phyloP scores from a whole-genome alignment of 192 early-diverging fungal species.

The Coemansia sp. region DNA sequence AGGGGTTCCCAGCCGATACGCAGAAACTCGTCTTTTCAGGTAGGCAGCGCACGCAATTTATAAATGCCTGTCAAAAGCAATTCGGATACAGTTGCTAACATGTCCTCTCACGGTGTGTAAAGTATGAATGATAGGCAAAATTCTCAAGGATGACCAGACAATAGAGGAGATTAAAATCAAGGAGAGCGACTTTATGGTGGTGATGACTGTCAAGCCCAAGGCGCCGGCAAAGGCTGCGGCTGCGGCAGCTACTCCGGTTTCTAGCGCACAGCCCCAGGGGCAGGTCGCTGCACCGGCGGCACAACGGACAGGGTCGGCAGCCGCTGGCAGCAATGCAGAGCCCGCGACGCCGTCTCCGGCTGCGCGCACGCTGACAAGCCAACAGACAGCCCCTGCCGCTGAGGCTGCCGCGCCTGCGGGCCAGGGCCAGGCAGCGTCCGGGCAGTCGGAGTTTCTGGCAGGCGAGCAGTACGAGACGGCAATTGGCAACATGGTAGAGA shows the following conservation, averaged over 20 bases:
- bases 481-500: conserved; percentile 88
- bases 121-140: conserved; percentile 58
- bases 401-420: neutral
- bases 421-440: conserved; percentile 49
- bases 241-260: conserved; percentile 46
- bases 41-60: no score
- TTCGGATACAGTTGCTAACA: no score
- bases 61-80: no score
- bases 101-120: conserved; percentile 1
- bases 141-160: conserved; percentile 74
- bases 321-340: conserved; percentile 34
- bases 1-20: conserved; percentile 65
- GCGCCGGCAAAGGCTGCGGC: conserved; percentile 36
- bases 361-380: conserved; percentile 28
- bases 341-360: conserved; percentile 50
- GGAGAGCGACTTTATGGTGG: conserved; percentile 93
- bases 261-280: conserved; percentile 33
- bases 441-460: conserved; percentile 37
- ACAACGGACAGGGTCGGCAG: conserved; percentile 28
- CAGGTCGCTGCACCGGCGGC: conserved; percentile 43
- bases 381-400: neutral
- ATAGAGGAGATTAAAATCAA: conserved; percentile 72
- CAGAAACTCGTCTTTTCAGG: conserved; percentile 90
- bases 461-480: conserved; percentile 78
- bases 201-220: conserved; percentile 79